A percentile compares a stretch with the other conserved stretches of the same genome.
Evolutionary conservation across 306 rosid genomes (phyloP).

Genomic region (Cucurbita moschata): DNA sequence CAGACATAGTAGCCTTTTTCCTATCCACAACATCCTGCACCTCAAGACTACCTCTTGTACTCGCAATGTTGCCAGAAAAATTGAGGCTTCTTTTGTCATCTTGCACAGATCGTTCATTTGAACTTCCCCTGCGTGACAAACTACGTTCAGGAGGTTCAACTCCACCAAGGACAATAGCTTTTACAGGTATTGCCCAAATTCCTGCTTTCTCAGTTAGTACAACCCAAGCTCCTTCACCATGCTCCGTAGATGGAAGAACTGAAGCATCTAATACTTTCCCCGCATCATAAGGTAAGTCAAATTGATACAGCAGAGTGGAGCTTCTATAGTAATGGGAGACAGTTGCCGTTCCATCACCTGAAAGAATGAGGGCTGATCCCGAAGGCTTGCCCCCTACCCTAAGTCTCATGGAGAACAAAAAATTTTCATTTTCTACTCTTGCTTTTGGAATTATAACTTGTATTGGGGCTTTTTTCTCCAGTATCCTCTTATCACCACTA

Average conservation of each 20-base stretch:
- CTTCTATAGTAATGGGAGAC: conserved; percentile 67
- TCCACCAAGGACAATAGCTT: conserved; percentile 87
- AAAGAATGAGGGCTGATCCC: conserved; percentile 74
- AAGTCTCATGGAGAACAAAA: conserved; percentile 86
- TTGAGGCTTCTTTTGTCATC: conserved; percentile 66
- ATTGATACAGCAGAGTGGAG: conserved; percentile 66
- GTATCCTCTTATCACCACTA: conserved; percentile 31
- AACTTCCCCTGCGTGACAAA: conserved; percentile 91
- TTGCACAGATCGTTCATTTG: conserved; percentile 79
- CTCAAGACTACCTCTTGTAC: conserved; percentile 70
- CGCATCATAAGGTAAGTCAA: conserved; percentile 93
- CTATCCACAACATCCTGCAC: conserved; percentile 69
- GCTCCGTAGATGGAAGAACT: conserved; percentile 67
- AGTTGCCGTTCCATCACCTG: conserved; percentile 90
- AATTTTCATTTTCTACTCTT: conserved; percentile 69
- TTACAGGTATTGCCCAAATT: conserved; percentile 96
- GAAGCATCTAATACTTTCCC: conserved; percentile 98
- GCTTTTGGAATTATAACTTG: conserved; percentile 95
- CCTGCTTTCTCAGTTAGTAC: conserved; percentile 93
- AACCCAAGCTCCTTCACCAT: conserved; percentile 88
- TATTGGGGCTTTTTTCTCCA: conserved; percentile 79
- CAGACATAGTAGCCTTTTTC: conserved; percentile 38
- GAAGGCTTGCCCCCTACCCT: conserved; percentile 81
- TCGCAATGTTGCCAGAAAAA: conserved; percentile 43
- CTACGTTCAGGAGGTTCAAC: conserved; percentile 97